Base-by-base conservation (phyloP, 257 asterid genomes). In the Nicotiana obtusifolia region DNA sequence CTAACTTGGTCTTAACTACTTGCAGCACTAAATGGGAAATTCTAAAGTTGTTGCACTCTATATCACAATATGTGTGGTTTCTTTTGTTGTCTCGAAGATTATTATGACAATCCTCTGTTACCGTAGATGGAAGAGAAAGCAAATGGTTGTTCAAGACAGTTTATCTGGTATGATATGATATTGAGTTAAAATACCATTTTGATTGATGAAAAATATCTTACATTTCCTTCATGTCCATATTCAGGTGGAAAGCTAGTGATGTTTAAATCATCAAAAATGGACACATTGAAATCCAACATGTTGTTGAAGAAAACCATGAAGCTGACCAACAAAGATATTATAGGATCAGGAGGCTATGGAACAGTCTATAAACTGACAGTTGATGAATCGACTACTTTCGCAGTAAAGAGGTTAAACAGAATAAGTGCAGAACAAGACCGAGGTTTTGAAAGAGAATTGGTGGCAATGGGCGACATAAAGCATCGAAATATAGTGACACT, bases 331-430 rank as follows among this genome's bases (percentile, higher is more conserved):
- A 90, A 92, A 87, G 98, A 95, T 66, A 79, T 93, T 9, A 93
- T 95, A 26, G 98, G 98, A 82, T 88, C 94, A 10, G 99, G 99
- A 41, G 99, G 99, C 1, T 91, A 83, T 49, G 98, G 99, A 65
- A 91, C 91, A n/a, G 99, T 93, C 28, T 95, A 93, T 92, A 93
- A 89, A 80, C 87, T 95, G 76, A 68, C 80, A 22, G 82, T 93
- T 14, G 81, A 87, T 10, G 97, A 91, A 56, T 77, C 86, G 30
- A 52, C 81, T 30, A 80, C 91, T 31, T 91, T 92, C 20, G 99
- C 98, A 3, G 94, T 95, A 31, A 95, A 95, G 81, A 89, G 87
- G 65, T 84, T 95, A 17, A 89, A 83, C 90, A 87, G 89, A 81
- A 68, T 85, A 33, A 91, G 89, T 20, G 81, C 87, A 0, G 95